phyloP scores from a whole-genome alignment of 805 yeast species.

The Metschnikowia cubensis region DNA sequence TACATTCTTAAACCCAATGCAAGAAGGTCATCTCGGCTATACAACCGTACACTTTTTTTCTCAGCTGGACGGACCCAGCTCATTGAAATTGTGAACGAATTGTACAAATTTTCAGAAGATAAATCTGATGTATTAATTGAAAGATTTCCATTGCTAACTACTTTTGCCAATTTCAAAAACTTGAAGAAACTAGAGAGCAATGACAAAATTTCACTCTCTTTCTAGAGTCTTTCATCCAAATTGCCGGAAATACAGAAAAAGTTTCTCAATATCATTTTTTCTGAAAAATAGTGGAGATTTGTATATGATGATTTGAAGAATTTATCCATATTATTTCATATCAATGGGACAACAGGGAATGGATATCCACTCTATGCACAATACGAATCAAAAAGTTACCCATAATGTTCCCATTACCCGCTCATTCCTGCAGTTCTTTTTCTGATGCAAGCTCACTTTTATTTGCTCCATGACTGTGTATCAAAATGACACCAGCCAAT shows the following conservation, averaged over 20 bases:
- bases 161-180: slow-evolving; percentile 62
- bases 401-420: no score
- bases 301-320: slow-evolving; percentile 69
- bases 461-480: no score
- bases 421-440: no score
- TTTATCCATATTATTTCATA: slow-evolving; percentile 43
- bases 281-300: slow-evolving; percentile 53
- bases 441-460: no score
- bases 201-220: slow-evolving; percentile 47
- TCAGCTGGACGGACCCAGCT: slow-evolving; percentile 57
- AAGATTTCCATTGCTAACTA: slow-evolving; percentile 51
- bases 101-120: slow-evolving; percentile 32
- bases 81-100: slow-evolving; percentile 43
- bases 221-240: slow-evolving; percentile 50
- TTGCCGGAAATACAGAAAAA: slow-evolving; percentile 60
- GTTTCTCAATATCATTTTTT: slow-evolving; percentile 67
- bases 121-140: slow-evolving; percentile 31
- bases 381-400: no score
- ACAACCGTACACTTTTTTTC: slow-evolving; percentile 60
- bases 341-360: no score
- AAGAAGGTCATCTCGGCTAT: slow-evolving; percentile 55
- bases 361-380: no score
- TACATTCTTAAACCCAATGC: no score
- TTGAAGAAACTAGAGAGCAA: slow-evolving; percentile 54
- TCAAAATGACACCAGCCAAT: no score